Percentiles rank a stretch among this genome's conserved stretches.
Conservation (phyloP, 2,329 filamentous ascomycete species). For the Penicillium sp. region DNA sequence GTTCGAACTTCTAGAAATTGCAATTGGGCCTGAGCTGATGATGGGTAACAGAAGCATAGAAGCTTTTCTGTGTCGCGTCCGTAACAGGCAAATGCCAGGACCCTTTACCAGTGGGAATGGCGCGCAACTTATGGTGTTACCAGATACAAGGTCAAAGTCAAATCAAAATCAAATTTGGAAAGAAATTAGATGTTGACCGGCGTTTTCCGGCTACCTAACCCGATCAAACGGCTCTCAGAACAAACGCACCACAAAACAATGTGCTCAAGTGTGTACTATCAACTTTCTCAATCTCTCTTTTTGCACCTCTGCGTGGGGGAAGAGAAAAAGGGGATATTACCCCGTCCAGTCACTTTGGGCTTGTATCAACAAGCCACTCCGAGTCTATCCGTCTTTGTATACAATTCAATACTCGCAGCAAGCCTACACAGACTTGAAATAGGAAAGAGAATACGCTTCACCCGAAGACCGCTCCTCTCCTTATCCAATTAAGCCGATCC, state of each 20-base stretch:
- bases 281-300: neutral
- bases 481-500: slow-evolving; percentile 14
- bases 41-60: slow-evolving; percentile 21
- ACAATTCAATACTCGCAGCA: slow-evolving; percentile 2
- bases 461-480: slow-evolving; percentile 3
- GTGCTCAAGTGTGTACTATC: neutral
- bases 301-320: neutral
- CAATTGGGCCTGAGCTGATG: slow-evolving; percentile 16
- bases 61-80: slow-evolving; percentile 10
- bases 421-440: slow-evolving; percentile 7
- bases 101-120: slow-evolving; percentile 6
- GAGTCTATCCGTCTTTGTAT: slow-evolving; percentile 2
- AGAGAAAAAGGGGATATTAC: neutral
- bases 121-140: slow-evolving; percentile 8
- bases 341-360: neutral
- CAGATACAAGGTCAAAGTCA: neutral
- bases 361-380: neutral
- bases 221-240: slow-evolving; percentile 18
- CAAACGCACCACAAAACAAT: slow-evolving; percentile 14
- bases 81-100: neutral
- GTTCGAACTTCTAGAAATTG: slow-evolving; percentile 21
- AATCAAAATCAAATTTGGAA: neutral
- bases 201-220: slow-evolving; percentile 11
- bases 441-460: slow-evolving; percentile 4
- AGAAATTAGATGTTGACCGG: slow-evolving; percentile 9